phyloP scores from a whole-genome alignment of 139 green algal genomes.

The Picochlorum sp. region DNA sequence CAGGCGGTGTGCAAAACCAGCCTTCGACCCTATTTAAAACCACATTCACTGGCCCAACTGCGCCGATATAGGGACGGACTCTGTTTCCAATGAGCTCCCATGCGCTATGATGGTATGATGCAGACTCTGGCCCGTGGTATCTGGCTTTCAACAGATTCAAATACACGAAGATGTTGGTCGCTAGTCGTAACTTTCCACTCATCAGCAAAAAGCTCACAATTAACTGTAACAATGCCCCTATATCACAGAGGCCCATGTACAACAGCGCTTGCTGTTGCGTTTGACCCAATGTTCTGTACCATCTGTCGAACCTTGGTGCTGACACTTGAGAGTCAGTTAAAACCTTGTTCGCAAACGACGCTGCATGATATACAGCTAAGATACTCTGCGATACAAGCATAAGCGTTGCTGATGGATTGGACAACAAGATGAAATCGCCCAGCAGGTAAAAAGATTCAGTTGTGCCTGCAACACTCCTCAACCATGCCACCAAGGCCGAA shows the following conservation, averaged over 20 bases:
- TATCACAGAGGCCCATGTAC: not conserved
- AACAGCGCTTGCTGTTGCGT: not conserved
- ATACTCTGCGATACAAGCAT: conserved; percentile 1
- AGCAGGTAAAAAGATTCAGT: not conserved
- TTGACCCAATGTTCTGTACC: not conserved
- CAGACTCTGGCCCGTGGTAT: not conserved
- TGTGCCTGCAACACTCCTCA: not conserved
- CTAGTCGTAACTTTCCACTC: not conserved
- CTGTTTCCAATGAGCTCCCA: not conserved
- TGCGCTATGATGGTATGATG: not conserved
- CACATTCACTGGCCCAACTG: no score
- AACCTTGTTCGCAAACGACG: not conserved
- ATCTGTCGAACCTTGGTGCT: no score
- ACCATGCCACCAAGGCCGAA: not conserved
- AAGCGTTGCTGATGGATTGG: not conserved
- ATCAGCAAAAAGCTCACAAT: not conserved
- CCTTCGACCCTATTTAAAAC: no score
- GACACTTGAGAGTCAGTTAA: no score
- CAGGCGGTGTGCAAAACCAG: no score
- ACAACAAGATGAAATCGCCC: not conserved
- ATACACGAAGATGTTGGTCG: not conserved
- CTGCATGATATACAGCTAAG: not conserved
- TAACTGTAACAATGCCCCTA: not conserved
- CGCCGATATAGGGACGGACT: not conserved
- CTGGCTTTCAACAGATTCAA: not conserved